phyloP scores from a whole-genome alignment of 345 rosid species.

The Lumnitzera racemosa region DNA sequence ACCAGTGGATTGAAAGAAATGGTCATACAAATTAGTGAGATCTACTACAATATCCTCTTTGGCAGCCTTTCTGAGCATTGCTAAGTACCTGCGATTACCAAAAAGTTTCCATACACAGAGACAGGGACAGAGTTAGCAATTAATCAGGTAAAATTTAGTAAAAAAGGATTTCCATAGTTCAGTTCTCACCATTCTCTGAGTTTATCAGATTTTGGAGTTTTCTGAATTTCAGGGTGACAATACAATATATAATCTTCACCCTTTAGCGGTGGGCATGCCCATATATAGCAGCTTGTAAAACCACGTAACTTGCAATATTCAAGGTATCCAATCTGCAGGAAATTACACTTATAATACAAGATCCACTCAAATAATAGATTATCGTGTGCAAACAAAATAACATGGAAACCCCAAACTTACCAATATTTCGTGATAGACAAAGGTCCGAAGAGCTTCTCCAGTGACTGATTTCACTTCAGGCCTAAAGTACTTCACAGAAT shows the following conservation, averaged over 20 bases:
- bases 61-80: conserved; percentile 83
- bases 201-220: conserved; percentile 98
- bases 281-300: conserved; percentile 97
- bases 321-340: conserved; percentile 89
- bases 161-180: conserved; percentile 2
- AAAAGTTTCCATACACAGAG: conserved; percentile 2
- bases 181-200: conserved; percentile 88
- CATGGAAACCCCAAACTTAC: conserved; percentile 27
- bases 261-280: conserved; percentile 99
- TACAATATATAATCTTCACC: conserved; percentile 98
- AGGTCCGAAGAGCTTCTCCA: conserved; percentile 98
- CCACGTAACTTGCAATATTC: conserved; percentile 97
- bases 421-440: conserved; percentile 96
- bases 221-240: conserved; percentile 99
- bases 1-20: conserved; percentile 74
- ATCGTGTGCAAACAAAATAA: neutral
- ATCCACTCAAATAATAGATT: conserved; percentile 3
- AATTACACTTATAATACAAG: conserved; percentile 6
- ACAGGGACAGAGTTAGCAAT: conserved; percentile 14
- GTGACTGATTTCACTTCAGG: conserved; percentile 84
- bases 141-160: neutral
- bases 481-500: conserved; percentile 96
- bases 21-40: conserved; percentile 81
- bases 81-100: conserved; percentile 58
- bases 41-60: conserved; percentile 82